phyloP scores from a whole-genome alignment of 371 early-diverging fungal species.

The Mortierella sp. region DNA sequence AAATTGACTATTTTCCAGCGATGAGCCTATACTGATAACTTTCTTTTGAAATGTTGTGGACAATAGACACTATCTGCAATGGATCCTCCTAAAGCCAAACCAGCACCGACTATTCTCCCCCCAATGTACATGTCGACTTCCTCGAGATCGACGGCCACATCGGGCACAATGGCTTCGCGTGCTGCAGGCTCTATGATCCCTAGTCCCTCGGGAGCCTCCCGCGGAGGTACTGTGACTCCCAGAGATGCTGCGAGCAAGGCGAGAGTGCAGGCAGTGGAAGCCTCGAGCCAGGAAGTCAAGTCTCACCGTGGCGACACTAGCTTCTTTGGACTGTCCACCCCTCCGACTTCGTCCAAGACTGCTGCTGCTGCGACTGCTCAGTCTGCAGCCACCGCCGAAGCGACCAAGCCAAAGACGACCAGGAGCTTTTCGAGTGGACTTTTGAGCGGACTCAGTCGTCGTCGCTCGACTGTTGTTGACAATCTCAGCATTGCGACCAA shows the following conservation, averaged over 20 bases:
- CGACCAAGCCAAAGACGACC: slow-evolving; percentile 36
- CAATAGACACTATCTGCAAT: slow-evolving; percentile 46
- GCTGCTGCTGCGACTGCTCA: not conserved
- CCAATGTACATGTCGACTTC: slow-evolving; percentile 55
- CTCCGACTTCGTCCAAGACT: slow-evolving; percentile 13
- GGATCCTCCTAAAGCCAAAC: slow-evolving; percentile 53
- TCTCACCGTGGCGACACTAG: slow-evolving; percentile 17
- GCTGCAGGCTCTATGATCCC: slow-evolving; percentile 47
- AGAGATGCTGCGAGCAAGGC: slow-evolving; percentile 20
- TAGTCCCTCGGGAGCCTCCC: slow-evolving; percentile 33
- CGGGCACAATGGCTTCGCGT: slow-evolving; percentile 33
- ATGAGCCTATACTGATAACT: not conserved
- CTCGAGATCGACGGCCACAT: slow-evolving; percentile 24
- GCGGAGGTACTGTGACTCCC: slow-evolving; percentile 10
- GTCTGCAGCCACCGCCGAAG: not conserved
- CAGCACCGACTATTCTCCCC: slow-evolving; percentile 31
- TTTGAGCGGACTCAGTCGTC: slow-evolving; percentile 32
- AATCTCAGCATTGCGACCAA: slow-evolving; percentile 5
- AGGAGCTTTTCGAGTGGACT: slow-evolving; percentile 48
- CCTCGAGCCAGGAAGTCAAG: slow-evolving; percentile 32
- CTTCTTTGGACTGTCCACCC: slow-evolving; percentile 4
- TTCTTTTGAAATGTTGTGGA: not conserved
- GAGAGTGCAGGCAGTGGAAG: slow-evolving; percentile 16
- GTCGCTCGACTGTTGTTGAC: slow-evolving; percentile 30
- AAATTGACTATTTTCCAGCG: not conserved